A percentile compares a stretch with the other conserved stretches of the same genome.
phyloP scores from a whole-genome alignment of 2,329 filamentous ascomycete species.

The Nannizziopsis arthrosporioides region DNA sequence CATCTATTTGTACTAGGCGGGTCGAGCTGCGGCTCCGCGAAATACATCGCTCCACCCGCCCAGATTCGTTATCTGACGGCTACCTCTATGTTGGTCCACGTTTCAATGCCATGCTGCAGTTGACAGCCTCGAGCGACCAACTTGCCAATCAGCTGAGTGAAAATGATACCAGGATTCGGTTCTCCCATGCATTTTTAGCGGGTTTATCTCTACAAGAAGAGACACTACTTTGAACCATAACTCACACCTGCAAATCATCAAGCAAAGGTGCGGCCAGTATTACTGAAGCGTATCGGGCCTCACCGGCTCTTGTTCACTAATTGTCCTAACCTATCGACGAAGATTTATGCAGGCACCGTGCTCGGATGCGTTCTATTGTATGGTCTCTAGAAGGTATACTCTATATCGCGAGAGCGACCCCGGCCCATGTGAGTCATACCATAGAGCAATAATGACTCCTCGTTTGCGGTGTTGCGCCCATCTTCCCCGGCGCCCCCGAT shows the following conservation, averaged over 20 bases:
- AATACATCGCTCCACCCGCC: not conserved
- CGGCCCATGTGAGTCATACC: no score
- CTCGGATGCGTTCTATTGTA: no score
- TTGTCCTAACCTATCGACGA: not conserved
- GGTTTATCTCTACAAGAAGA: not conserved
- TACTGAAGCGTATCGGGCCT: not conserved
- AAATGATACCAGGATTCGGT: not conserved
- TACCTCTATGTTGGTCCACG: slow-evolving; percentile 3
- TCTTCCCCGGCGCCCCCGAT: no score
- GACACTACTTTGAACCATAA: not conserved
- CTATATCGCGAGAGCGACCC: no score
- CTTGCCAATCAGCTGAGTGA: slow-evolving; percentile 4
- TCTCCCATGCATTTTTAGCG: not conserved
- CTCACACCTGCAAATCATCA: not conserved
- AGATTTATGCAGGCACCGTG: no score
- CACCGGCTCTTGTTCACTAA: not conserved
- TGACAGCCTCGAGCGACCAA: not conserved
- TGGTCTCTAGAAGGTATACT: no score
- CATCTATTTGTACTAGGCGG: no score
- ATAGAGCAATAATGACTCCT: no score
- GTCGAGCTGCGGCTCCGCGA: slow-evolving; percentile 1
- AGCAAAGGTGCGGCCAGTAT: not conserved
- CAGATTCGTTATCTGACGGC: not conserved
- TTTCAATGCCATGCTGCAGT: slow-evolving; percentile 3
- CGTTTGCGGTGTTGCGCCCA: no score